Base-by-base conservation (phyloP, 2,329 filamentous ascomycete genomes). In the Lachnellula hyalina region DNA sequence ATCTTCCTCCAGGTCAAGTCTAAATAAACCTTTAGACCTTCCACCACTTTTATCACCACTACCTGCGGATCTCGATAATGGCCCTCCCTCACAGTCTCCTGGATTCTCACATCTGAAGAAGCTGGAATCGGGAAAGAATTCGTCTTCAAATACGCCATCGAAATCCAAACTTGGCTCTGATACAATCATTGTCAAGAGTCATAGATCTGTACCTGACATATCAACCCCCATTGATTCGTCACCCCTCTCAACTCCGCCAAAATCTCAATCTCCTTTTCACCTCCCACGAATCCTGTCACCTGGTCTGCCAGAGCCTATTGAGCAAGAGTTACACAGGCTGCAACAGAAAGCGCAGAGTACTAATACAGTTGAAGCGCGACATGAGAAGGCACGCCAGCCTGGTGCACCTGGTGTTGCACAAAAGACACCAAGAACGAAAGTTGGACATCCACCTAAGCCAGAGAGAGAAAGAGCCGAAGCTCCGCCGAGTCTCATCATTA, bases 361-460 rank as follows among this genome's bases (percentile, higher is more conserved):
- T 55, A 63, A 63, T 45, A 68, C 61, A 5, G 66, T 67, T 21
- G 66, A 67, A 54, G 61, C 59, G 45, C 64, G 67, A 15, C 63
- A 68, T 53, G 67, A 69, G 49, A 63, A 65, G 48, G 66, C 57
- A 45, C 62, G 67, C 21, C 61, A 61, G 42, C 65, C 65, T 7
- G 63, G 67, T 56, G 57, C 68, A 12, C 66, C 64, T 32, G 67
- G 65, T 35, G 67, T 69, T 40, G 67, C 67, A n/a, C 62, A 63
- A 15, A 70, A 69, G 48, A 65, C 64, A 6, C 45, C 52, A 2
- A 61, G 55, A 35, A 56, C 65, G 21, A 68, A 67, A 42, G 55
- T 67, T 56, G 67, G 65, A 21, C 65, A 67, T 54, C 65, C 65
- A 15, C 66, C 67, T 2, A 68, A 67, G n/a, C 14, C 7, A 32